Conservation (phyloP, 768 basidiomycete genomes). For the Kwoniella pini region DNA sequence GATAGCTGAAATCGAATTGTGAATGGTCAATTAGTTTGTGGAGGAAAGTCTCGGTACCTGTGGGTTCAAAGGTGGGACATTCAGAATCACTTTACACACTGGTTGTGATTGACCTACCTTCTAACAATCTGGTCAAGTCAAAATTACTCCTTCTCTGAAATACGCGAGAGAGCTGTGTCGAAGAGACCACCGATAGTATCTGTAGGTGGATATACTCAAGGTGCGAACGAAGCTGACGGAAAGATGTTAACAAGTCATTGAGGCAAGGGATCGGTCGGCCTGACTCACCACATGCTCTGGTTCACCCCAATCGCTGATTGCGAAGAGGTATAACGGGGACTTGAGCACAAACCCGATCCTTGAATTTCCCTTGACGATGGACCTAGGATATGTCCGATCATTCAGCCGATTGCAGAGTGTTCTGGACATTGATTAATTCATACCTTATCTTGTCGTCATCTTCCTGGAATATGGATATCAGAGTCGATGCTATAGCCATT, state of each 20-base stretch:
- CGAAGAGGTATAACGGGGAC: slow-evolving; percentile 86
- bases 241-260: neutral
- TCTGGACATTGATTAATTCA: too few relatives aligned
- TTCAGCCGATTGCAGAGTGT: too few relatives aligned
- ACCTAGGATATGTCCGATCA: too few relatives aligned
- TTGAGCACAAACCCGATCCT: slow-evolving; percentile 84
- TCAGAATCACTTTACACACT: neutral
- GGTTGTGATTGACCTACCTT: slow-evolving; percentile 48
- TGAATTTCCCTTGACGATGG: slow-evolving; percentile 76
- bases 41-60: slow-evolving; percentile 81
- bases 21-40: slow-evolving; percentile 68
- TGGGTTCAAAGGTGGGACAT: too few relatives aligned
- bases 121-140: slow-evolving; percentile 63
- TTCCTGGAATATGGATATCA: slow-evolving; percentile 93
- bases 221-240: slow-evolving; percentile 77
- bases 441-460: slow-evolving; percentile 70
- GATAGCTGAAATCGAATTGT: slow-evolving; percentile 78
- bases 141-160: slow-evolving; percentile 91
- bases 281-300: slow-evolving; percentile 89
- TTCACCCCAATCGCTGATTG: slow-evolving; percentile 88
- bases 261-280: neutral
- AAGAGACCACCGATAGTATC: slow-evolving; percentile 85
- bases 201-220: slow-evolving; percentile 94
- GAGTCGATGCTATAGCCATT: slow-evolving; percentile 90
- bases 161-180: slow-evolving; percentile 75